A percentile compares a stretch with the other conserved stretches of the same genome.
These are phyloP conservation scores for Fusarium avenaceum DNA, from an alignment of 2,329 filamentous ascomycete species.

Conservation along the genomic window DNA sequence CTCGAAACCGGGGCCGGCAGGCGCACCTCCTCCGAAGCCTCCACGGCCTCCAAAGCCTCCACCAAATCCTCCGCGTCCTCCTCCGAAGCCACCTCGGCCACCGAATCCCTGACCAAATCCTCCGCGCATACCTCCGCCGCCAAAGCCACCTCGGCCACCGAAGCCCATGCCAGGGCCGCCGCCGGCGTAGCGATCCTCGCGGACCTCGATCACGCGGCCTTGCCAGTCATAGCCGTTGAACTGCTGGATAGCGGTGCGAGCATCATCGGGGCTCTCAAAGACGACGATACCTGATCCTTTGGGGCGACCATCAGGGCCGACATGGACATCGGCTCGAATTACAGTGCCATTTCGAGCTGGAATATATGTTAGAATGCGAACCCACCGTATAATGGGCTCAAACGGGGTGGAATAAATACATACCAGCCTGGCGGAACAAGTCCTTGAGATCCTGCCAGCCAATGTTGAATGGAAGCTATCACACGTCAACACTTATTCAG, in stretches of 20 bases:
- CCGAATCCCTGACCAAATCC: slow-evolving; percentile 69
- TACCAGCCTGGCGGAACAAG: slow-evolving; percentile 97
- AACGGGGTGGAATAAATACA: slow-evolving; percentile 56
- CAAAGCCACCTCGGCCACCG: slow-evolving; percentile 70
- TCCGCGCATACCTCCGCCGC: slow-evolving; percentile 69
- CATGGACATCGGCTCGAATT: slow-evolving; percentile 94
- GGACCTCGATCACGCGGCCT: slow-evolving; percentile 90
- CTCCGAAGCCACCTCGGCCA: slow-evolving; percentile 65
- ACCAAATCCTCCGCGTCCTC: slow-evolving; percentile 58
- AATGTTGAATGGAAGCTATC: slow-evolving; percentile 93
- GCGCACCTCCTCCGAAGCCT: slow-evolving; percentile 61
- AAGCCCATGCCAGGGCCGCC: slow-evolving; percentile 67
- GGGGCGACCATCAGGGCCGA: slow-evolving; percentile 89
- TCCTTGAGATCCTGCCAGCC: slow-evolving; percentile 99
- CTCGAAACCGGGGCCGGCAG: slow-evolving; percentile 58
- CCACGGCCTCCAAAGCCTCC: slow-evolving; percentile 62
- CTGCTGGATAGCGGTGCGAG: slow-evolving; percentile 93
- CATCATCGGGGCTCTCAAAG: slow-evolving; percentile 94
- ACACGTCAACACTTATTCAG: slow-evolving; percentile 37
- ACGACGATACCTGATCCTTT: slow-evolving; percentile 98
- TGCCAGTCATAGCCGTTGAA: slow-evolving; percentile 99
- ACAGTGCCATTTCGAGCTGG: slow-evolving; percentile 77
- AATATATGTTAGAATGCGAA: slow-evolving; percentile 24
- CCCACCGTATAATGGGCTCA: slow-evolving; percentile 5
- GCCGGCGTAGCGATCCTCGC: slow-evolving; percentile 93